Conservation (phyloP, 495 filamentous ascomycete species). For the Xanthoparmelia taractica region DNA sequence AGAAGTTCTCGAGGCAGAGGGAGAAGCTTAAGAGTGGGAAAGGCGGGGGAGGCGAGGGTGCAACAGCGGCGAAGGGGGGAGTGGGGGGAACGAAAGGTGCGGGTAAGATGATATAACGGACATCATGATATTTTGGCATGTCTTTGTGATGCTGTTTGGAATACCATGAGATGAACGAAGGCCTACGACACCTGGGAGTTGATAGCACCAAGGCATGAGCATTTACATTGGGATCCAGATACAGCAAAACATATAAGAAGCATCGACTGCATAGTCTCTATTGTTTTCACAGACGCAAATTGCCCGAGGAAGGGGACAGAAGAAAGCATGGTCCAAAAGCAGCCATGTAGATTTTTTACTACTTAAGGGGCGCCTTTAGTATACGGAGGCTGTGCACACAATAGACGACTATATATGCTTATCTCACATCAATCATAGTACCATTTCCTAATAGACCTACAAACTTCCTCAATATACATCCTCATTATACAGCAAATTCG, state of each 20-base stretch:
- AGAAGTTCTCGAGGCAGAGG: slow-evolving; percentile 35
- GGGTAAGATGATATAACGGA: slow-evolving; percentile 3
- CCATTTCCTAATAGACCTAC: neutral
- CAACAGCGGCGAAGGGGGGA: slow-evolving; percentile 5
- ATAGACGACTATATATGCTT: neutral
- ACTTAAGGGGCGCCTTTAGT: neutral
- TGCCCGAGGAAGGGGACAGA: neutral
- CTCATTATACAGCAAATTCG: slow-evolving; percentile 69
- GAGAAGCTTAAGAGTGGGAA: slow-evolving; percentile 5
- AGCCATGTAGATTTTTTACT: too few relatives aligned
- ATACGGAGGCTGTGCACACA: neutral
- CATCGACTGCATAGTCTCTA: neutral
- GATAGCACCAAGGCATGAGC: neutral
- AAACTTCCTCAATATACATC: neutral
- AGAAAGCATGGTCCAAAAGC: neutral
- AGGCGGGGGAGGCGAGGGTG: neutral
- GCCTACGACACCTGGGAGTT: neutral
- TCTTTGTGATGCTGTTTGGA: neutral
- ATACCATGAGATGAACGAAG: neutral
- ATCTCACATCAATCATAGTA: neutral
- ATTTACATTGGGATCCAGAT: neutral
- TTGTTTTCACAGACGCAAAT: neutral
- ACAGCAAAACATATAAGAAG: neutral
- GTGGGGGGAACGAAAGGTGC: slow-evolving; percentile 18
- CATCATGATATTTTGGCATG: neutral